Evolutionary conservation across 305 asterid species (phyloP).

Genomic region (Stenogyne calaminthoides): DNA sequence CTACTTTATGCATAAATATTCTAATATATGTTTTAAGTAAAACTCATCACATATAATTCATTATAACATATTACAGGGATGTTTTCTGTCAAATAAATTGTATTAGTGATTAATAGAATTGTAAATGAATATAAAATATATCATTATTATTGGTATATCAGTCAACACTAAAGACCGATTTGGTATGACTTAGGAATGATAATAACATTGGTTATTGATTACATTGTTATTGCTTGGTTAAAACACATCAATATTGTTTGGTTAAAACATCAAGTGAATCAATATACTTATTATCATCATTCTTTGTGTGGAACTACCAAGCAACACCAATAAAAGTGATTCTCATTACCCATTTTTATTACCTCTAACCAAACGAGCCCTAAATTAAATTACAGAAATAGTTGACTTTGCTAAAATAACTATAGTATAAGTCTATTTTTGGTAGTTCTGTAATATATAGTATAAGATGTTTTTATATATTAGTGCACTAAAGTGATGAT

Average conservation of each 20-base stretch:
- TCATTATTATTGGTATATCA: not conserved
- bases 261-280: too few relatives aligned
- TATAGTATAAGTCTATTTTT: conserved; percentile 9
- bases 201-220: too few relatives aligned
- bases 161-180: too few relatives aligned
- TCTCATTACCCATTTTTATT: too few relatives aligned
- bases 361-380: too few relatives aligned
- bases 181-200: too few relatives aligned
- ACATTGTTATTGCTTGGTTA: too few relatives aligned
- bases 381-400: conserved; percentile 6
- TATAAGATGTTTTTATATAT: not conserved
- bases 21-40: not conserved
- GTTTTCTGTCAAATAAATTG: not conserved
- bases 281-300: too few relatives aligned
- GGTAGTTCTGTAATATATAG: conserved; percentile 12
- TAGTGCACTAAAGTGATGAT: conserved; percentile 1
- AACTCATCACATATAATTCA: not conserved
- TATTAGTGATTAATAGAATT: not conserved
- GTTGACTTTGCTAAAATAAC: conserved; percentile 31
- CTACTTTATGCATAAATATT: not conserved
- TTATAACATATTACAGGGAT: not conserved
- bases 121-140: conserved; percentile 4
- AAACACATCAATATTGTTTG: too few relatives aligned
- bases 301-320: too few relatives aligned
- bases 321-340: too few relatives aligned